These are phyloP conservation scores for Lachnellula subtilissima DNA, from an alignment of 2,329 filamentous ascomycete genomes.

Conservation along the genomic window DNA sequence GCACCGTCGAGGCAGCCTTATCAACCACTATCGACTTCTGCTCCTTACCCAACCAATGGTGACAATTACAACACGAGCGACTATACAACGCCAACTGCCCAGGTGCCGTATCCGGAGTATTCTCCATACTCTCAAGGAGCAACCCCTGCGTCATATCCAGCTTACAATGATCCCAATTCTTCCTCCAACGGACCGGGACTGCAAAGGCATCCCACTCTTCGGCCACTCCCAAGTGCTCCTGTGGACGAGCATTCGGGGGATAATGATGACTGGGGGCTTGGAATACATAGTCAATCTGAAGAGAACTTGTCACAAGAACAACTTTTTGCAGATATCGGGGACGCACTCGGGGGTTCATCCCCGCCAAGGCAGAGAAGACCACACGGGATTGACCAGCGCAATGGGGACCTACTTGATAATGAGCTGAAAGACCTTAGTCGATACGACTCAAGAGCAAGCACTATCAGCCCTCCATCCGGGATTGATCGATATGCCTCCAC, in stretches of 20 bases:
- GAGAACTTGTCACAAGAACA: slow-evolving; percentile 31
- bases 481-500: slow-evolving; percentile 48
- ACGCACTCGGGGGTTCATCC: slow-evolving; percentile 26
- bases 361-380: slow-evolving; percentile 13
- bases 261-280: slow-evolving; percentile 26
- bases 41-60: slow-evolving; percentile 28
- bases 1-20: slow-evolving; percentile 24
- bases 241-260: slow-evolving; percentile 22
- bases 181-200: slow-evolving; percentile 17
- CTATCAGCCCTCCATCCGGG: slow-evolving; percentile 35
- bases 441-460: slow-evolving; percentile 49
- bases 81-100: slow-evolving; percentile 20
- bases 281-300: slow-evolving; percentile 17
- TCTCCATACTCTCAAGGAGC: slow-evolving; percentile 17
- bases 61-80: slow-evolving; percentile 20
- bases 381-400: slow-evolving; percentile 24
- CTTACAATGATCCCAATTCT: slow-evolving; percentile 18
- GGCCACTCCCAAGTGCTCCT: slow-evolving; percentile 31
- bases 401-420: slow-evolving; percentile 44
- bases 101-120: slow-evolving; percentile 23
- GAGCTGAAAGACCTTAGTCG: slow-evolving; percentile 46
- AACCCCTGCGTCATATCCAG: slow-evolving; percentile 11
- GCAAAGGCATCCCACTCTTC: slow-evolving; percentile 32
- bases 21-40: slow-evolving; percentile 16
- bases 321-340: slow-evolving; percentile 33